Evolutionary conservation across 148 eudicot genomes (phyloP).

Genomic region (Silene conica): DNA sequence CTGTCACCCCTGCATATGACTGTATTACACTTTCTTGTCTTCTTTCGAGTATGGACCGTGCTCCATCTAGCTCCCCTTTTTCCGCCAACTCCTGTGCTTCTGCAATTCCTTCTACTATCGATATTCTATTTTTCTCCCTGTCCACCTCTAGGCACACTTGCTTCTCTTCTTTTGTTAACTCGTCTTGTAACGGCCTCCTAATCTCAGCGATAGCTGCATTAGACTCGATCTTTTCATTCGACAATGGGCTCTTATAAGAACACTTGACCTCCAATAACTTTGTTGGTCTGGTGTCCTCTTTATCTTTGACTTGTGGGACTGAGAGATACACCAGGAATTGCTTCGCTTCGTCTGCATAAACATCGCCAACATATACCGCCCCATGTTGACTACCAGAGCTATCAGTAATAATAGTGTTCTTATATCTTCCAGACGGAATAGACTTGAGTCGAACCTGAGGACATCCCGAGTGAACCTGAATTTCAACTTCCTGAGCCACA

Average conservation of each 20-base stretch:
- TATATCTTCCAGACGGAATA: slow-evolving; percentile 35
- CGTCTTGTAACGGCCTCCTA: slow-evolving; percentile 24
- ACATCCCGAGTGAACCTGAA: background rate
- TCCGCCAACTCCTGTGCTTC: slow-evolving; percentile 40
- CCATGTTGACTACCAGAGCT: slow-evolving; percentile 9
- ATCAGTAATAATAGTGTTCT: slow-evolving; percentile 9
- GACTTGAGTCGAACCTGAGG: slow-evolving; percentile 16
- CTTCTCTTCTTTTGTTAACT: slow-evolving; percentile 9
- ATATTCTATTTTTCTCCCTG: slow-evolving; percentile 33
- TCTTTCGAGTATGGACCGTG: slow-evolving; percentile 18
- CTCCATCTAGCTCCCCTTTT: slow-evolving; percentile 30
- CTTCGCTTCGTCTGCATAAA: slow-evolving; percentile 36
- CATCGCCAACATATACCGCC: slow-evolving; percentile 11
- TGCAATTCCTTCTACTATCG: slow-evolving; percentile 27
- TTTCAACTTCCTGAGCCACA: slow-evolving; percentile 29
- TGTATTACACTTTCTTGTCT: slow-evolving; percentile 1
- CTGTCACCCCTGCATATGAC: slow-evolving; percentile 23
- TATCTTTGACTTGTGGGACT: slow-evolving; percentile 9
- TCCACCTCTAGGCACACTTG: slow-evolving; percentile 38
- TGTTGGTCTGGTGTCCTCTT: background rate
- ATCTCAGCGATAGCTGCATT: slow-evolving; percentile 19
- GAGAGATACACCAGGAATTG: slow-evolving; percentile 27
- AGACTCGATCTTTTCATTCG: slow-evolving; percentile 16
- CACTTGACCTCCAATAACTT: slow-evolving; percentile 23
- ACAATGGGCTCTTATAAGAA: slow-evolving; percentile 21